Base-by-base conservation (phyloP, 2,329 filamentous ascomycete species). In the Calonectria henricotiae region DNA sequence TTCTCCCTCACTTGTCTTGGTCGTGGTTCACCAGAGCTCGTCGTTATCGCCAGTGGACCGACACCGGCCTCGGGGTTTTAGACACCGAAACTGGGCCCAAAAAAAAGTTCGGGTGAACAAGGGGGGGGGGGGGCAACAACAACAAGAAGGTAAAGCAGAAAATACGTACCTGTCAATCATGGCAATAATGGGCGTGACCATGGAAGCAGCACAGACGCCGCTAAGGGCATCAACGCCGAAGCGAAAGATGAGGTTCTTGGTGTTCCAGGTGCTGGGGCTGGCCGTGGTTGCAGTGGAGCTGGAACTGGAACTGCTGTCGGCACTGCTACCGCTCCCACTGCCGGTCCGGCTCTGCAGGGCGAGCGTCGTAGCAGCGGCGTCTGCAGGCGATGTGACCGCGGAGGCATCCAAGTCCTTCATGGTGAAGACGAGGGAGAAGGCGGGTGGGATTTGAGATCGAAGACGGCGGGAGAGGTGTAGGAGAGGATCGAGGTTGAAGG, bases 171-270 rank as follows among this genome's bases (percentile, higher is more conserved):
- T 90, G 82, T 98, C 95, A 82, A 98, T 96, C 74, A 96, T 92
- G 43, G 93, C 93, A 73, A 98, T 96, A 44, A 97, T 80, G 1
- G 95, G 95, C 65, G 95, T 94, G 58, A 98, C 92, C 71, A 96
- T 84, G 7, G 88, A 89, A 2, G 92, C 94, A 12, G 95, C 94
- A 54, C 89, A 88, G 2, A 89, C 87, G 1, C 94, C 95, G 77
- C 92, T 91, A 51, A 89, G 81, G 25, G 89, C 82, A 84, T 98
- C 94, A 17, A 90, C 89, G 49, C 86, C 89, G 13, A 97, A 79
- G 63, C 94, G 88, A 74, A 88, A 81, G 15, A 88, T 88, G 66
- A 97, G 82, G 75, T 93, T 92, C 73, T 90, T 89, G 27, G 93
- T 95, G 81, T 97, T 97, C 93, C 93, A 96, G 82, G 71, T 61